Base-by-base conservation (phyloP, 371 early-diverging fungal species). In the Mucor irregularis region DNA sequence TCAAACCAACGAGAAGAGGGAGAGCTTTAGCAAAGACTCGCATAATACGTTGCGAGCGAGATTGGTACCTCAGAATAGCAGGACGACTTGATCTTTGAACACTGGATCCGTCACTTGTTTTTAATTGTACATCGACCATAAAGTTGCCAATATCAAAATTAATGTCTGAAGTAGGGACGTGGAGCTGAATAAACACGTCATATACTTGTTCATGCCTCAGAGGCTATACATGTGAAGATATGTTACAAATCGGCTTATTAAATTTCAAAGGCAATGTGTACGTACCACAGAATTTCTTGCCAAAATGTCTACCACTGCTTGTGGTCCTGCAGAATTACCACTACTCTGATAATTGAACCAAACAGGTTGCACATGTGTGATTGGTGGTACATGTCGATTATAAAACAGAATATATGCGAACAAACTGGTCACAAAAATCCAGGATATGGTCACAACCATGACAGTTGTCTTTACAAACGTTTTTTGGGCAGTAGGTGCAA, bases 131-230 rank as follows among this genome's bases (percentile, higher is more conserved):
- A 24, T 71, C 53, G 19, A 94, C 81, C 94, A 95, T 95, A 63
- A 93, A 93, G 74, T 91, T 92, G 13, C 56, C 94, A 45, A 93
- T 68, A 16, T 79, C 77, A 44, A 88, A 81, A 66, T 96, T 96
- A 40, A 71, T 65, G 24, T 88, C 85, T 1, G 95, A 92, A 24
- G 86, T 86, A 10, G 96, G 95, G n/a, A 92, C 91, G 50, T 79
- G 67, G 26, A 96, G 74, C 25, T 83, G 81, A 48, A 96, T 68
- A 2, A 81, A 81, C 8, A 95, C 52, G 42, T 58, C 64, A 48
- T 66, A 66, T 0, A 37, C 38, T 44, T 66, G 67, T 11, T 66
- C 62, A 35, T 46, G 33, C 49, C 62, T 42, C 39, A 66, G 56
- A 13, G 55, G 40, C 67, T 66, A 40, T 22, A 4, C 4, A 8